phyloP scores from a whole-genome alignment of 257 asterid genomes.

The Nicotiana tomentosiformis region DNA sequence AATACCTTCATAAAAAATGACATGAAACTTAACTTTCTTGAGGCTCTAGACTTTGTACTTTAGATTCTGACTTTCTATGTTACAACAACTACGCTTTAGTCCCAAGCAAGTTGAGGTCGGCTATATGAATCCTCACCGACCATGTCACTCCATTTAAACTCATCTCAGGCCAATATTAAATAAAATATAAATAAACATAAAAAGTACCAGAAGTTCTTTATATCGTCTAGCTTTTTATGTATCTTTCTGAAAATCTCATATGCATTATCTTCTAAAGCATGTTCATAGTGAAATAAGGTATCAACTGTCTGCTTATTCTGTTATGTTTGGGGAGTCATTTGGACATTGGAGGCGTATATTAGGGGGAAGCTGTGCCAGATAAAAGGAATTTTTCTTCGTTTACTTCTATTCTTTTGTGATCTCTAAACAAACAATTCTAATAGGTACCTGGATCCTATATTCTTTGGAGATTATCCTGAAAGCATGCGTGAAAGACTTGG shows the following conservation, averaged over 20 bases:
- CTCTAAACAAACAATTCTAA: background rate
- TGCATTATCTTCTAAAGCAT: background rate
- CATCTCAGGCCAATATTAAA: no score
- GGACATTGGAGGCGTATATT: background rate
- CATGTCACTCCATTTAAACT: no score
- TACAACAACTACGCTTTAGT: no score
- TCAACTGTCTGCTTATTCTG: background rate
- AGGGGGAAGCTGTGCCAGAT: background rate
- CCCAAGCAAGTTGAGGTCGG: no score
- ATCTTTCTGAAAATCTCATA: background rate
- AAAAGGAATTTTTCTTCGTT: background rate
- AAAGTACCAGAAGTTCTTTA: no score
- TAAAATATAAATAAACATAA: no score
- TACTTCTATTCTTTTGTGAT: background rate
- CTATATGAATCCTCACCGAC: no score
- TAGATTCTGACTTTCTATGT: background rate
- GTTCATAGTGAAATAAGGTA: background rate
- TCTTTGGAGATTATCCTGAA: slow-evolving; percentile 44
- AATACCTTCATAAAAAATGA: background rate
- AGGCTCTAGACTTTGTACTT: background rate
- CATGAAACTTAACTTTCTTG: background rate
- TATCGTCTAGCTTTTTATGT: background rate
- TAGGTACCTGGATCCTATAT: slow-evolving; percentile 56
- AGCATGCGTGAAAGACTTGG: slow-evolving; percentile 42
- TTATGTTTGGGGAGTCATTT: background rate